Evolutionary conservation across 1,139 yeast species (phyloP), one percentile per base, ranked within the genome.

Genomic region (Yamadazyma blattariae): DNA sequence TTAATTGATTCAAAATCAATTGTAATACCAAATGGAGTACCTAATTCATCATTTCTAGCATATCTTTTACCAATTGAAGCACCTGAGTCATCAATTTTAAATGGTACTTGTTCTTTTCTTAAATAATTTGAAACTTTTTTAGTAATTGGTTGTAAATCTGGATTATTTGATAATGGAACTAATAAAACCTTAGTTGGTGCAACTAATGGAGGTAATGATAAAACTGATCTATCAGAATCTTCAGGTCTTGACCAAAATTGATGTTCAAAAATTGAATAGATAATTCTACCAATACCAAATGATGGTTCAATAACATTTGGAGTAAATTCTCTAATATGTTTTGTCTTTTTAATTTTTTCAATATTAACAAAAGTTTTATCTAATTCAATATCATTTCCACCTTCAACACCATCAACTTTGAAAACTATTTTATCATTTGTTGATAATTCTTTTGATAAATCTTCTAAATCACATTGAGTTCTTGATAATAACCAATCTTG

Each of bases 281-380:
- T 72, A 59, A 94, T 88, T 73, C 99, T 92, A 45, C 98, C 98
- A 59, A 94, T 86, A 77, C 99, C 99, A 56, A 94, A 94, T 7
- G 99, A 94, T 45, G 99, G 99, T 69, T 94, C 99, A 56, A 94
- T 94, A 42, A 94, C 99, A 59, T 88, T 90, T 45, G 99, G 99
- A 48, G 90, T 87, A 67, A 69, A 94, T 67, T 94, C 98, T 59
- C 98, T 87, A 40, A 92, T 74, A 61, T 90, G 96, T 66, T 88
- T 96, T 36, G 84, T 82, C 58, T 80, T 82, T 38, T 83, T 79
- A 54, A 79, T 83, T 71, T 85, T 80, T 52, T 77, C 88, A 57
- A 92, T 87, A 46, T 71, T 72, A 47, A 92, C 74, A 52, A 89
- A 79, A 32, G 79, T 77, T 37, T 69, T 60, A 50, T 83, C 95